These are phyloP conservation scores for Ogataea methanolica DNA, from an alignment of 805 yeast species.

Conservation along the genomic window DNA sequence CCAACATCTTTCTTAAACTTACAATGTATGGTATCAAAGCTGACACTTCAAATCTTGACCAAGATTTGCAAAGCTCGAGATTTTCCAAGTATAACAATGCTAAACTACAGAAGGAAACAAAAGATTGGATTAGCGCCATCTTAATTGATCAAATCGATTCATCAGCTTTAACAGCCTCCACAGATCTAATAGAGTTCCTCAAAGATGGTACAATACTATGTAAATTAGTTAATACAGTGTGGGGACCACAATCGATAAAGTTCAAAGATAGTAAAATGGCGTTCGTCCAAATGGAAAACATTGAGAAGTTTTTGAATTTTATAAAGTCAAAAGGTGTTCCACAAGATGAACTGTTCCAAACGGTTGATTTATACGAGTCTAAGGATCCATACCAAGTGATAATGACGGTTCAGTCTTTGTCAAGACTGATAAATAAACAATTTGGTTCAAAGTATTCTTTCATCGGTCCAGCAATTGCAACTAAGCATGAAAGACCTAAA, in stretches of 20 bases:
- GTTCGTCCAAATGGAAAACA: conserved; percentile 81
- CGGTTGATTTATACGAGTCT: conserved; percentile 67
- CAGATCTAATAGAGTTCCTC: conserved; percentile 49
- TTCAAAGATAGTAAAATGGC: conserved; percentile 68
- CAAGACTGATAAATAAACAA: conserved; percentile 59
- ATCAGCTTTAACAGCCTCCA: conserved; percentile 8
- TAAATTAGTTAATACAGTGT: conserved; percentile 37
- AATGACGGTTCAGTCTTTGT: conserved; percentile 68
- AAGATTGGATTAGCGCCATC: conserved; percentile 49
- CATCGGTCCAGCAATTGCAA: conserved; percentile 54
- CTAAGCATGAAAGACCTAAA: conserved; percentile 43
- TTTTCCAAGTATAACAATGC: conserved; percentile 43
- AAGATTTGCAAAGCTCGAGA: conserved; percentile 51
- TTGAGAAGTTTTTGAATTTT: conserved; percentile 61
- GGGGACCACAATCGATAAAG: conserved; percentile 34
- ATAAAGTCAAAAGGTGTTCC: conserved; percentile 66
- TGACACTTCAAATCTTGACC: conserved; percentile 50
- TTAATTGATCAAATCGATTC: conserved; percentile 26
- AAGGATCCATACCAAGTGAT: conserved; percentile 76
- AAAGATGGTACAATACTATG: conserved; percentile 62
- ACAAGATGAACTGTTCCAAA: conserved; percentile 77
- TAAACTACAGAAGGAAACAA: conserved; percentile 29
- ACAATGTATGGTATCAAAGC: not conserved
- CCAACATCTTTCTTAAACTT: not conserved
- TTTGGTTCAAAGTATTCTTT: conserved; percentile 43